A percentile compares a stretch with the other conserved stretches of the same genome.
These are phyloP conservation scores for Diddensiella transvaalensis DNA, from an alignment of 805 yeast species.

Conservation along the genomic window DNA sequence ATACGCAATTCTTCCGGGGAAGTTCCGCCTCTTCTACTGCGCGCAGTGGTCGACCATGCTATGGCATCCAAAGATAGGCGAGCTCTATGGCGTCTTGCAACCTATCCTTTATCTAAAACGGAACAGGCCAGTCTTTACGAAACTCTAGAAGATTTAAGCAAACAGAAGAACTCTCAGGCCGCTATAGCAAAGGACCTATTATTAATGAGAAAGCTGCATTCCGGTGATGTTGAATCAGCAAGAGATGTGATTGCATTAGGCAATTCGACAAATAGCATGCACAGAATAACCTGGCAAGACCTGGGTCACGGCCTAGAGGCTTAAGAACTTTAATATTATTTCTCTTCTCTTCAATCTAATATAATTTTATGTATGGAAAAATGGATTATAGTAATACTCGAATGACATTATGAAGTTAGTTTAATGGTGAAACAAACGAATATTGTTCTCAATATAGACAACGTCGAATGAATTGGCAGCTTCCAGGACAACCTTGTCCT, in stretches of 20 bases:
- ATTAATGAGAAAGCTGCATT: constrained; percentile 19
- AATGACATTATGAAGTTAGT: neutral
- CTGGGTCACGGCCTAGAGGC: constrained; percentile 3
- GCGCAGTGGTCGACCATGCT: constrained; percentile 13
- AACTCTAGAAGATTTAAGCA: constrained; percentile 7
- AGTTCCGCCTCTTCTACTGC: constrained; percentile 7
- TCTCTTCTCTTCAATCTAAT: too few relatives aligned
- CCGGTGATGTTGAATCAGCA: constrained; percentile 15
- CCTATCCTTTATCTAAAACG: constrained; percentile 13
- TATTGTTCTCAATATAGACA: constrained; percentile 95
- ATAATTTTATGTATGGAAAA: neutral
- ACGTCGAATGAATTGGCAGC: constrained; percentile 91
- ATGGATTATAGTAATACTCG: neutral
- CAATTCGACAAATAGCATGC: constrained; percentile 2
- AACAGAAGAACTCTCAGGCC: constrained; percentile 2
- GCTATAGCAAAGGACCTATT: constrained; percentile 20
- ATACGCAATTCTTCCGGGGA: constrained; percentile 16
- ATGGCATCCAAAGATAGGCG: constrained; percentile 6
- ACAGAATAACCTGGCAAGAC: constrained; percentile 14
- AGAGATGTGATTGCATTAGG: constrained; percentile 5
- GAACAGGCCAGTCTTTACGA: constrained; percentile 16
- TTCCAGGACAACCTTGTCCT: constrained; percentile 92
- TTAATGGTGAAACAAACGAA: constrained; percentile 96
- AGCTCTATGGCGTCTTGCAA: constrained; percentile 24
- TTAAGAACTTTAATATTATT: neutral